Percentiles rank a stretch among this genome's conserved stretches.
Conservation (phyloP, 495 filamentous ascomycete species). For the Penicillium canariense region DNA sequence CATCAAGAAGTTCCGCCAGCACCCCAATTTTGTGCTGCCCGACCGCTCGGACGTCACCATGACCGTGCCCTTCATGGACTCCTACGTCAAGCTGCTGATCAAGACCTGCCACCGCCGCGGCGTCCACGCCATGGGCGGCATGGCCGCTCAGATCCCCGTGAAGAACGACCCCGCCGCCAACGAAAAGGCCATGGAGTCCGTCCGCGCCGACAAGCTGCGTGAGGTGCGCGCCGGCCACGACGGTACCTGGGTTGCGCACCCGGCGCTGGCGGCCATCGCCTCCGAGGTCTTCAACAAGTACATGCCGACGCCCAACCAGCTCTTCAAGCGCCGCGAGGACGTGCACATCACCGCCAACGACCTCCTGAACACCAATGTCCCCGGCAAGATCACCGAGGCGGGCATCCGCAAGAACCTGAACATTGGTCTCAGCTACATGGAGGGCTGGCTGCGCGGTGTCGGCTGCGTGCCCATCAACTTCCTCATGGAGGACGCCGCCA, state of each 20-base stretch:
- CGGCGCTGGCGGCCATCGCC: slow-evolving; percentile 85
- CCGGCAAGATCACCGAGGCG: slow-evolving; percentile 88
- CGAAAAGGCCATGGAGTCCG: slow-evolving; percentile 89
- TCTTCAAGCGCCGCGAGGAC: slow-evolving; percentile 87
- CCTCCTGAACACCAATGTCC: slow-evolving; percentile 97
- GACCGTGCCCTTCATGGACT: slow-evolving; percentile 98
- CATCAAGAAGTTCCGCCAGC: slow-evolving; percentile 99
- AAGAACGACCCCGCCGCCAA: slow-evolving; percentile 90
- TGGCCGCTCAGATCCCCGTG: slow-evolving; percentile 98
- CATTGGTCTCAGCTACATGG: slow-evolving; percentile 97
- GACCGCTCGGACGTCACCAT: slow-evolving; percentile 92
- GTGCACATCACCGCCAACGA: slow-evolving; percentile 84
- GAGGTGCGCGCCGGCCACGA: slow-evolving; percentile 96
- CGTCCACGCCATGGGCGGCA: slow-evolving; percentile 98
- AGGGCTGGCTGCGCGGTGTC: slow-evolving; percentile 92
- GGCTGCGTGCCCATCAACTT: slow-evolving; percentile 98
- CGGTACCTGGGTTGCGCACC: slow-evolving; percentile 96
- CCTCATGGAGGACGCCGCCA: slow-evolving; percentile 99
- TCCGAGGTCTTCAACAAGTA: slow-evolving; percentile 95
- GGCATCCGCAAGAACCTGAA: slow-evolving; percentile 98
- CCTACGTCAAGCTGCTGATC: slow-evolving; percentile 94
- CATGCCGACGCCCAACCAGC: slow-evolving; percentile 99
- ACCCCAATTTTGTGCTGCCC: slow-evolving; percentile 87
- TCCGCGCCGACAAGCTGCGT: slow-evolving; percentile 92
- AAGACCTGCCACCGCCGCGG: slow-evolving; percentile 95